Evolutionary conservation across 139 green algal genomes (phyloP), one percentile per base, ranked within the genome.

Genomic region (Ettlia oleoabundans): DNA sequence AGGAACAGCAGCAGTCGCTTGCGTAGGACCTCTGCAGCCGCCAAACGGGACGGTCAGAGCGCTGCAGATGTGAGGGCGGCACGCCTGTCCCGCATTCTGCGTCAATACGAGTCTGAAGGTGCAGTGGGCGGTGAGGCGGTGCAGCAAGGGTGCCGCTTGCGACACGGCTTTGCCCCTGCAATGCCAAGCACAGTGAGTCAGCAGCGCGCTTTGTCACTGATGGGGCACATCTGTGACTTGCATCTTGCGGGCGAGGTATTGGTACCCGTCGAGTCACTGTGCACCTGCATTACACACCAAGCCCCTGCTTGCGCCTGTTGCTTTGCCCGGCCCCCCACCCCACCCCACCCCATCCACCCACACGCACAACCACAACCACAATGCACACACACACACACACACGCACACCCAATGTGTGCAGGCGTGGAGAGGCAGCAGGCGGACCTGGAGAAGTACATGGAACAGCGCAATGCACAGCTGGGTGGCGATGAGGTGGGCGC

Each of bases 41-140:
- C 71, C 47, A 78, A 78, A 28, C 21, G 32, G 33, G 26, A 30
- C 30, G 19, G 37, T 15, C 26, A 76, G 24, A 28, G 8, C 26
- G 40, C 68, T 40, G 47, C 26, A 28, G 53, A 80, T 28, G 37
- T 80, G 1, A 51, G 18, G 35, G 10, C 33, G 4, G 73, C 73
- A 5, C 73, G 73, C 6, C 58, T 80, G 33, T 35, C 73, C 52
- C 51, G 73, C 22, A 80, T 80, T 51, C 53, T 69, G 52, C 73
- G 73, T 61, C 73, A 80, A 26, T 80, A 80, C 38, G 73, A 80
- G 24, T 28, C 51, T 35, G 13, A 51, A 69, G 73, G 73, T 80
- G 73, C 43, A 33, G 5, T 15, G 43, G 21, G 18, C 18, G 35
- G 33, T 35, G 51, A 33, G 24, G 53, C 35, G 8, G 4, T 15